These are phyloP conservation scores for Nematodospora valgi DNA, from an alignment of 805 yeast genomes.

Conservation along the genomic window DNA sequence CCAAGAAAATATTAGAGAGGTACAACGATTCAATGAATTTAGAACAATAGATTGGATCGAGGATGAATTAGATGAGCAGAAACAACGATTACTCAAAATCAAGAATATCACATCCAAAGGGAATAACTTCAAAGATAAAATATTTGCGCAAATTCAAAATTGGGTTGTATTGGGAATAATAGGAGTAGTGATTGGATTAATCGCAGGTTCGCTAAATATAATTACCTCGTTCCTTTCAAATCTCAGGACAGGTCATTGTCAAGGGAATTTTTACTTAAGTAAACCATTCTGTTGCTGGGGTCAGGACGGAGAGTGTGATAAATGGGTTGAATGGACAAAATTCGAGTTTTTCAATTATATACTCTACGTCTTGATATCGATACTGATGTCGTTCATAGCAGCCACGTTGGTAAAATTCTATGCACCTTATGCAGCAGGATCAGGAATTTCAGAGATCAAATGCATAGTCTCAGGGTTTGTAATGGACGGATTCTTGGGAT, in stretches of 20 bases:
- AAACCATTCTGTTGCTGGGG: constrained; percentile 82
- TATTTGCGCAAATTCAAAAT: constrained; percentile 43
- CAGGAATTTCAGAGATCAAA: constrained; percentile 96
- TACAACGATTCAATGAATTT: constrained; percentile 56
- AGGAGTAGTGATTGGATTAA: constrained; percentile 74
- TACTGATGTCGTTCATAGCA: constrained; percentile 59
- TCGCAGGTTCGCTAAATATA: constrained; percentile 79
- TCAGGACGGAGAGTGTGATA: constrained; percentile 45
- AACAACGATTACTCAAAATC: constrained; percentile 21
- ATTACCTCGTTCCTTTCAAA: constrained; percentile 85
- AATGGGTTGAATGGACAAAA: constrained; percentile 69
- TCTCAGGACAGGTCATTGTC: constrained; percentile 76
- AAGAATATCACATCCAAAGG: constrained; percentile 9
- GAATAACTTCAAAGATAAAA: constrained; percentile 17
- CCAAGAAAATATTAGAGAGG: constrained; percentile 34
- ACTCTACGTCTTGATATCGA: constrained; percentile 56
- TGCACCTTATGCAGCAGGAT: constrained; percentile 94
- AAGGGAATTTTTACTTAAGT: constrained; percentile 63
- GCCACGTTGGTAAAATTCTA: constrained; percentile 64
- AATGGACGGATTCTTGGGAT: constrained; percentile 70
- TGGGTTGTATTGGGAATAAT: constrained; percentile 76
- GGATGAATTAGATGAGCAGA: constrained; percentile 52
- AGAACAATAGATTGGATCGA: constrained; percentile 69
- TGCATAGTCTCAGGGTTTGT: constrained; percentile 89
- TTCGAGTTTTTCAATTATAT: constrained; percentile 47